Evolutionary conservation across 352 stramenopile genomes (phyloP).

Genomic region (Aphanomyces cochlioides): DNA sequence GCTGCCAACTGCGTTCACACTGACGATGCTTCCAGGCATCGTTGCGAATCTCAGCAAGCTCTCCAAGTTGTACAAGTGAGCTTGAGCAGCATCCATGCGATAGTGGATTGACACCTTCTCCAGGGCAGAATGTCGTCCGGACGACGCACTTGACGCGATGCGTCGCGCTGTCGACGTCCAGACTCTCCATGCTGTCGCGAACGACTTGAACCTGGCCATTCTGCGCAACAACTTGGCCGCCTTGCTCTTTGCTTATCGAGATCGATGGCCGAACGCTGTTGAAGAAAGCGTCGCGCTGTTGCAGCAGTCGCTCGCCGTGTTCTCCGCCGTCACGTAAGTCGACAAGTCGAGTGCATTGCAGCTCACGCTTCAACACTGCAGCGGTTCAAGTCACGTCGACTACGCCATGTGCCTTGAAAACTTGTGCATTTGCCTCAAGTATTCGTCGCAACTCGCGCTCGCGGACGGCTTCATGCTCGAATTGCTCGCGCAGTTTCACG

Average conservation of each 20-base stretch:
- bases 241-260: constrained; percentile 7
- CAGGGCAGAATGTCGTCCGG: not conserved
- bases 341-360: not conserved
- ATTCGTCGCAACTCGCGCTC: constrained; percentile 17
- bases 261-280: not conserved
- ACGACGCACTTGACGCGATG: not conserved
- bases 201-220: not conserved
- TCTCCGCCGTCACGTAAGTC: constrained; percentile 3
- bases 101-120: not conserved
- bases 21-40: constrained; percentile 31
- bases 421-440: constrained; percentile 25
- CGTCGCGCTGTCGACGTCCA: constrained; percentile 12
- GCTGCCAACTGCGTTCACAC: constrained; percentile 1
- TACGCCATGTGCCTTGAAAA: constrained; percentile 18
- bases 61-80: constrained; percentile 25
- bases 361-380: not conserved
- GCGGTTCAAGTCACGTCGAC: not conserved
- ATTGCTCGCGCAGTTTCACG: constrained; percentile 35
- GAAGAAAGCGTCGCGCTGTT: constrained; percentile 17
- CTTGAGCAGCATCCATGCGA: not conserved
- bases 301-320: not conserved
- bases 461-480: constrained; percentile 34
- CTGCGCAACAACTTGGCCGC: constrained; percentile 31
- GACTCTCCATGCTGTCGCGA: not conserved
- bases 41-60: constrained; percentile 39